Conservation (phyloP, 768 basidiomycete genomes). For the Lentinula boryana region DNA sequence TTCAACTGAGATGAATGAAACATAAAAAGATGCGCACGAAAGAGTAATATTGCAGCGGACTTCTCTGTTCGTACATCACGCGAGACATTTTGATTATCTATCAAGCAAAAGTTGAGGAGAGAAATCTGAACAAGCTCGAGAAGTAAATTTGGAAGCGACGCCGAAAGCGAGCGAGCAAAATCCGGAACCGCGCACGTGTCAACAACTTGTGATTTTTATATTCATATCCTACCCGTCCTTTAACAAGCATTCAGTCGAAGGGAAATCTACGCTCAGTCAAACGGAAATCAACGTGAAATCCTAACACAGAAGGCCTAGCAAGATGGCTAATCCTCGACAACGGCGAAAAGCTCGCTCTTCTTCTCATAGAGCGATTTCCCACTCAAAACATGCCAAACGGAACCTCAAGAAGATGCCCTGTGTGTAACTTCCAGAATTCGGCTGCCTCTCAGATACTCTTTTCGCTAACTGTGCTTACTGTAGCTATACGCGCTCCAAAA, state of each 20-base stretch:
- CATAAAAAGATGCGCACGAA: conserved; percentile 24
- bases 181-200: background rate
- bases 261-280: background rate
- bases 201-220: background rate
- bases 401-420: conserved; percentile 75
- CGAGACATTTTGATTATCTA: conserved; percentile 32
- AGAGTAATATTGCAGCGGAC: conserved; percentile 29
- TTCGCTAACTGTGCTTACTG: conserved; percentile 3
- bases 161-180: background rate
- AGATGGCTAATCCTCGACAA: conserved; percentile 94
- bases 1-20: background rate
- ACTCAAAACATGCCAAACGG: conserved; percentile 68
- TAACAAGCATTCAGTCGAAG: background rate
- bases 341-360: conserved; percentile 80
- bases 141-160: background rate
- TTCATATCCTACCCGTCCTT: too few species aligned
- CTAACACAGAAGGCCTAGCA: background rate
- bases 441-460: background rate
- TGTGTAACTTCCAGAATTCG: conserved; percentile 27
- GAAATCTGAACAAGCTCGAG: background rate
- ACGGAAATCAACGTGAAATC: background rate
- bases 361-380: conserved; percentile 65
- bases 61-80: conserved; percentile 30
- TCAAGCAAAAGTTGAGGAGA: too few species aligned
- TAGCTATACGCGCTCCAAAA: conserved; percentile 79